phyloP scores from a whole-genome alignment of 2,329 filamentous ascomycete genomes.

The Talaromyces sp. region DNA sequence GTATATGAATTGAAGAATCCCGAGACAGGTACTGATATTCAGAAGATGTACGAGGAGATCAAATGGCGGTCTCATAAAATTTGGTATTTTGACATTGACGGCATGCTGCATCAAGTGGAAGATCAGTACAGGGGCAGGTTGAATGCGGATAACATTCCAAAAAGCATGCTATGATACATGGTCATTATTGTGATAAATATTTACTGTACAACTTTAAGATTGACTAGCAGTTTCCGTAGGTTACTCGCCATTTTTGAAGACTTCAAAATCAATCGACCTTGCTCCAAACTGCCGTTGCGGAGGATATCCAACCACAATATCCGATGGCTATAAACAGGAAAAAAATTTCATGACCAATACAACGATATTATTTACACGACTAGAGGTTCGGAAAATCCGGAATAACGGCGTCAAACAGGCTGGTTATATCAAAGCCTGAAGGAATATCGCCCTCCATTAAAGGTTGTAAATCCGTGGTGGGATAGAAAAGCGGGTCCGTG shows the following conservation, averaged over 20 bases:
- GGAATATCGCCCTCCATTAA: conserved; percentile 8
- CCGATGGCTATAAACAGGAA: no score
- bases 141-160: background rate
- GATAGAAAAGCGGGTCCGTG: conserved; percentile 12
- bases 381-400: conserved; percentile 8
- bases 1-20: conserved; percentile 22
- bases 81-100: conserved; percentile 28
- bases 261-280: background rate
- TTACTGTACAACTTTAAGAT: background rate
- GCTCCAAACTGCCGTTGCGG: no score
- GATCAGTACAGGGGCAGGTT: background rate
- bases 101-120: conserved; percentile 20
- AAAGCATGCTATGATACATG: background rate
- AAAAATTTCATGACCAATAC: background rate
- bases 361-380: background rate
- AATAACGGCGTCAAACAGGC: conserved; percentile 11
- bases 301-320: no score
- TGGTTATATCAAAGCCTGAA: conserved; percentile 11
- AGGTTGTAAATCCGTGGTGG: conserved; percentile 10
- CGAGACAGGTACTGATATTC: conserved; percentile 21
- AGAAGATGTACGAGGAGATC: conserved; percentile 19
- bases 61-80: conserved; percentile 24
- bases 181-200: background rate
- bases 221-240: background rate
- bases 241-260: background rate